Base-by-base conservation (phyloP, 371 early-diverging fungal species). In the Nematocida ironsii region DNA sequence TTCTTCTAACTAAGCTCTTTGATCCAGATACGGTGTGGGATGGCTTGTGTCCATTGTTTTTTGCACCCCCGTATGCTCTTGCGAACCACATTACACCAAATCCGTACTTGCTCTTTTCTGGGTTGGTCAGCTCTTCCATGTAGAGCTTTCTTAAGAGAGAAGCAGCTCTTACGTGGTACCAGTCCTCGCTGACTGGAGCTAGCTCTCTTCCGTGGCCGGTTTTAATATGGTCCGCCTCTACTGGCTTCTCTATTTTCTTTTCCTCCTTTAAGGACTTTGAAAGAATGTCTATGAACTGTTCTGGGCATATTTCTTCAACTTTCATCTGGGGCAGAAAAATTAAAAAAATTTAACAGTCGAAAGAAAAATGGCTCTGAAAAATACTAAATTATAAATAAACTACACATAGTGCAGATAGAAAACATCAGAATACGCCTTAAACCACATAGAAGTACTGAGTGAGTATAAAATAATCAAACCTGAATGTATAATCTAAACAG, bases 151-250 rank as follows among this genome's bases (percentile, higher is more conserved):
- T 84, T 16, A 86, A 45, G 47, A 87, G 72, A 33, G 86, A 84
- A 5, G 87, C 87, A 56, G 81, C 78, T 82, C 87, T 81, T 4
- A 75, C 72, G 42, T 83, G 80, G 60, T 84, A 87, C 87, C 87
- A 87, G 61, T 86, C 72, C 27, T 64, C 64, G n/a, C 75, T 62
- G n/a, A 54, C 57, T n/a, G 87, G 87, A 25, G 85, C 62, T n/a
- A 72, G 56, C 62, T 87, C 74, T 74, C 66, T 86, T 72, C 87
- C 87, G 66, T 62, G 66, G 18, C 85, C 72, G 7, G 87, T 86
- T 67, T 87, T 87, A 71, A 87, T 85, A 39, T 85, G 69, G 52
- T 84, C 87, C 54, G 55, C 62, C 13, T 87, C 74, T 60, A 67
- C 62, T 44, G 85, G 84, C 39, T 68, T 57, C 25, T 62, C 70